Evolutionary conservation across 2,329 filamentous ascomycete species (phyloP).

Genomic region (Ophiocordyceps camponoti-saundersi): DNA sequence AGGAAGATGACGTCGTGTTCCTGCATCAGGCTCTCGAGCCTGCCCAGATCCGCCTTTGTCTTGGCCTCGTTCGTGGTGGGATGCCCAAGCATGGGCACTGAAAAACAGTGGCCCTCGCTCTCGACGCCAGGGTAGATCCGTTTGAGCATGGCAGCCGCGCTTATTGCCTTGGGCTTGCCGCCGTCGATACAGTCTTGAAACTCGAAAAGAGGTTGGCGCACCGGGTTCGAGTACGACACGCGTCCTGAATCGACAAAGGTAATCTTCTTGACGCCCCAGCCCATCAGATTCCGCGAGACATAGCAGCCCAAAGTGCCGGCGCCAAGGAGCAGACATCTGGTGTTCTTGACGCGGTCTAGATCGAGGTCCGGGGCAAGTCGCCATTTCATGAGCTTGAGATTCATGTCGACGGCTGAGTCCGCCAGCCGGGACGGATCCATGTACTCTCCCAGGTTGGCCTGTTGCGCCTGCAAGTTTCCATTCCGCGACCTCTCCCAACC

Average conservation of each 20-base stretch:
- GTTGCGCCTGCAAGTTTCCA: slow-evolving; percentile 61
- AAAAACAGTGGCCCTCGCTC: slow-evolving; percentile 60
- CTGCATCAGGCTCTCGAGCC: slow-evolving; percentile 56
- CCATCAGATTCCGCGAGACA: slow-evolving; percentile 79
- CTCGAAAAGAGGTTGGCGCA: slow-evolving; percentile 80
- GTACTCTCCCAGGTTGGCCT: slow-evolving; percentile 75
- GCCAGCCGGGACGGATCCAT: slow-evolving; percentile 82
- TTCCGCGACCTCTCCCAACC: slow-evolving; percentile 81
- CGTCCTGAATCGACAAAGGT: slow-evolving; percentile 89
- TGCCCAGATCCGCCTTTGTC: slow-evolving; percentile 58
- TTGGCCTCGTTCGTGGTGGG: slow-evolving; percentile 58
- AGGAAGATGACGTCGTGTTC: slow-evolving; percentile 86
- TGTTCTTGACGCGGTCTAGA: slow-evolving; percentile 75
- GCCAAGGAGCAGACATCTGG: slow-evolving; percentile 78
- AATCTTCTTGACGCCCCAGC: slow-evolving; percentile 89
- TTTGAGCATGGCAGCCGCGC: slow-evolving; percentile 63
- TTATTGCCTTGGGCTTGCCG: slow-evolving; percentile 65
- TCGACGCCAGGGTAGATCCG: slow-evolving; percentile 87
- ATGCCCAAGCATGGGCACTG: slow-evolving; percentile 92
- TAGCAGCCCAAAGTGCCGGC: slow-evolving; percentile 90
- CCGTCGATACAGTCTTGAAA: slow-evolving; percentile 81
- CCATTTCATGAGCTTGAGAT: slow-evolving; percentile 98
- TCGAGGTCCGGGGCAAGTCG: slow-evolving; percentile 78
- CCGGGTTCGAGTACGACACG: slow-evolving; percentile 92
- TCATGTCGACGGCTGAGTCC: slow-evolving; percentile 88